These are phyloP conservation scores for Aspergillus pseudonomiae DNA, from an alignment of 2,329 filamentous ascomycete genomes.

Conservation along the genomic window DNA sequence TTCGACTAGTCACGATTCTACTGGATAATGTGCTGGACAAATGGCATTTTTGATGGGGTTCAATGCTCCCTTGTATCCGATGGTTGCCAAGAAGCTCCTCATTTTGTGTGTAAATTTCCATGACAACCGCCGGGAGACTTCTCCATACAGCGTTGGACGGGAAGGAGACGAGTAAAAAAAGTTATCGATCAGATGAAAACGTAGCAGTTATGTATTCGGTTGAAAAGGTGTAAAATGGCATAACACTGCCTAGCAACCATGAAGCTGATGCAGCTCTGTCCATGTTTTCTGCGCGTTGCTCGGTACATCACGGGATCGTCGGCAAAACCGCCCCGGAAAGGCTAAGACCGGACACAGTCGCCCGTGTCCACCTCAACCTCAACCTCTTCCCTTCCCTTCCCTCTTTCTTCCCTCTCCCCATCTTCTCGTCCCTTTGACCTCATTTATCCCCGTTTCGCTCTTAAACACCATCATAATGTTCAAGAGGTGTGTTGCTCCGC, in stretches of 20 bases:
- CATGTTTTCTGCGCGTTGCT: constrained; percentile 23
- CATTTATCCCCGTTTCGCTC: constrained; percentile 43
- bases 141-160: neutral
- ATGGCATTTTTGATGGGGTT: constrained; percentile 8
- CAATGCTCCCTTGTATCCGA: constrained; percentile 21
- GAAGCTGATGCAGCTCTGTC: constrained; percentile 1
- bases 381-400: constrained; percentile 32
- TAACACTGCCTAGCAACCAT: constrained; percentile 1
- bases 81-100: constrained; percentile 27
- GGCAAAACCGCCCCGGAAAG: constrained; percentile 48
- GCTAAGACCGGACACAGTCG: constrained; percentile 38
- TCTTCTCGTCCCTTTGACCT: constrained; percentile 38
- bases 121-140: constrained; percentile 14
- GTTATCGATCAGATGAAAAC: neutral
- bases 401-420: constrained; percentile 37
- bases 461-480: constrained; percentile 60
- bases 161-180: constrained; percentile 6
- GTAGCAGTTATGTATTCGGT: neutral
- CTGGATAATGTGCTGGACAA: neutral
- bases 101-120: constrained; percentile 29
- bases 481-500: constrained; percentile 57
- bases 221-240: constrained; percentile 2
- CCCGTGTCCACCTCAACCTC: constrained; percentile 34
- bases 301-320: constrained; percentile 48
- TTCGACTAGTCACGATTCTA: constrained; percentile 1